These are phyloP conservation scores for Stephania yunnanensis DNA, from an alignment of 164 flowering plant species.

Conservation along the genomic window DNA sequence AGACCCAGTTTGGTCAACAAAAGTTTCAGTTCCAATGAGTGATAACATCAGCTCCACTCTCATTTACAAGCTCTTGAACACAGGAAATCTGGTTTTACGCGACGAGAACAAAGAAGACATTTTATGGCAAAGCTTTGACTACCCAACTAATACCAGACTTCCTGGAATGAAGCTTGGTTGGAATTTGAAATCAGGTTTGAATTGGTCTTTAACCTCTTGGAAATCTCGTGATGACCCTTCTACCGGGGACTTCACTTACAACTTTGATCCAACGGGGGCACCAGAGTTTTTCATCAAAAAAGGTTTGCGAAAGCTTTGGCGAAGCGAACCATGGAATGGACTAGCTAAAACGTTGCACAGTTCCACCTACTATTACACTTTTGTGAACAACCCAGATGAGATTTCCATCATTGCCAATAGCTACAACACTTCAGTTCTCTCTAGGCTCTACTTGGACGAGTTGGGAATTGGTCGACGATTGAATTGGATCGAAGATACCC, in stretches of 20 bases:
- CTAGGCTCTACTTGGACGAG: neutral
- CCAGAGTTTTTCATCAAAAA: constrained; percentile 22
- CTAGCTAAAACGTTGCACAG: constrained; percentile 4
- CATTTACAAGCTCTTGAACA: constrained; percentile 30
- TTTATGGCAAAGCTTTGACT: neutral
- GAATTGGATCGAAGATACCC: constrained; percentile 5
- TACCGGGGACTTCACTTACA: constrained; percentile 21
- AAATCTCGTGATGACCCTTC: neutral
- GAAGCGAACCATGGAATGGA: constrained; percentile 26
- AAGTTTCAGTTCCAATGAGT: constrained; percentile 1
- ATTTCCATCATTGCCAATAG: neutral
- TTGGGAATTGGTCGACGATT: neutral
- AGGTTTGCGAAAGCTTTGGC: constrained; percentile 3
- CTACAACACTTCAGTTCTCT: constrained; percentile 5
- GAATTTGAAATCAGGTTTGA: constrained; percentile 27
- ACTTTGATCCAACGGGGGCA: constrained; percentile 20
- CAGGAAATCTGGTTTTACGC: constrained; percentile 43
- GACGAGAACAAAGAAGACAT: neutral
- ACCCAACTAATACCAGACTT: neutral
- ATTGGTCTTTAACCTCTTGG: constrained; percentile 32
- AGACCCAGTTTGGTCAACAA: constrained; percentile 27
- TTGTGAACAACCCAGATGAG: constrained; percentile 9
- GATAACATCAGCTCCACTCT: neutral
- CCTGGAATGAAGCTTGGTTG: constrained; percentile 27
- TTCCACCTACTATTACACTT: constrained; percentile 4